Evolutionary conservation across 2,329 filamentous ascomycete species (phyloP), one percentile per base, ranked within the genome.

Genomic region (Fusarium ambrosium): DNA sequence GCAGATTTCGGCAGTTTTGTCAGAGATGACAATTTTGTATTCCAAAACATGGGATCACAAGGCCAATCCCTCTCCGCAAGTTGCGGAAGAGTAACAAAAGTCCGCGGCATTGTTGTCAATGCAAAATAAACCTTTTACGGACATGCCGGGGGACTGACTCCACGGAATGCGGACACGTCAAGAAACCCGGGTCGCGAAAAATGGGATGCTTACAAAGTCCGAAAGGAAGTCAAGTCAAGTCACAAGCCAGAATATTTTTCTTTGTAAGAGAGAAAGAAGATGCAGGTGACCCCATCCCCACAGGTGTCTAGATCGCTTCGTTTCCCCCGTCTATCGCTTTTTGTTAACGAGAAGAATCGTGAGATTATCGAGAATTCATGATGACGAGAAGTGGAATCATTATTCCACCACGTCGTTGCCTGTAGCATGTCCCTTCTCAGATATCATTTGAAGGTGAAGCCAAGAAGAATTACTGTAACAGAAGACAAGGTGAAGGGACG

Each of bases 381-480:
- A 63, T 63, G 61, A 63, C 45, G 45, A 56, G 22, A 24, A 55
- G 34, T 41, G 45, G 32, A 63, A 63, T 63, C 61, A 63, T 55
- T 41, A 22, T 55, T 32, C 13, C 8, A 4, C 48, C 36, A 39
- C 22, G 22, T 20, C 4, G 7, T 8, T 16, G 16, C 14, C 20
- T 0, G 2, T 32, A 22, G 22, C 27, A 55, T 36, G 51, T 39
- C 51, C 39, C 48, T 32, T 39, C 41, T 37, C 22, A n/a, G 22
- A n/a, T 45, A 43, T 51, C 16, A 24, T 65, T 48, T 43, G 36
- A 59, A 36, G 36, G 16, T 48, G 55, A 36, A 36, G 22, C 32
- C 32, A 59, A 39, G 36, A 20, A n/a, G 4, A 13, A 16, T 13
- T 13, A n/a, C 39, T 20, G 39, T 22, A 45, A 29, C 6, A 5